Percentiles rank a stretch among this genome's conserved stretches.
Evolutionary conservation across 495 filamentous ascomycete species (phyloP).

Genomic region (Penicillium tannophilum): DNA sequence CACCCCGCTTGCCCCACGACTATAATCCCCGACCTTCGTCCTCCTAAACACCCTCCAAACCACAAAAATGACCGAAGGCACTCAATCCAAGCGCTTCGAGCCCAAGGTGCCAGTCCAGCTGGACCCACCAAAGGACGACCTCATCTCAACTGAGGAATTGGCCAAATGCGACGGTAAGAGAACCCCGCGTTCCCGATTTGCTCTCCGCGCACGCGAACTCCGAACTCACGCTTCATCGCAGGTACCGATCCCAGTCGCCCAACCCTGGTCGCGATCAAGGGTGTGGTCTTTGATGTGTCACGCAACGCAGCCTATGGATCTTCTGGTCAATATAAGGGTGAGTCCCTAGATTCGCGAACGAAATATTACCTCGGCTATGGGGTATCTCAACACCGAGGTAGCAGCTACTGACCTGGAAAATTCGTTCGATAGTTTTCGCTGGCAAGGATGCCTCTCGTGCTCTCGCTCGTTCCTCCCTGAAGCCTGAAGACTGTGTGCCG

Average conservation of each 20-base stretch:
- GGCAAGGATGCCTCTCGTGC: constrained; percentile 94
- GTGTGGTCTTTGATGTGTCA: constrained; percentile 90
- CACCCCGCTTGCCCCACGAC: constrained; percentile 24
- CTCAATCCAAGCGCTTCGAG: constrained; percentile 65
- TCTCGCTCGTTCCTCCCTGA: constrained; percentile 81
- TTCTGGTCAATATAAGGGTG: constrained; percentile 84
- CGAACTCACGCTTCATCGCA: constrained; percentile 21
- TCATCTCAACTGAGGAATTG: constrained; percentile 73
- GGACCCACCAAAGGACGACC: constrained; percentile 84
- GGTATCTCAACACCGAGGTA: neutral
- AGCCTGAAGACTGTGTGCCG: constrained; percentile 77
- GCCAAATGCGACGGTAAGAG: constrained; percentile 75
- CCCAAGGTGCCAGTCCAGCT: constrained; percentile 84
- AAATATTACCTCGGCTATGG: neutral
- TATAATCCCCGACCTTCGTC: neutral
- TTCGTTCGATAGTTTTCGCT: constrained; percentile 70
- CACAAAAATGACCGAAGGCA: constrained; percentile 37
- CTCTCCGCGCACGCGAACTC: neutral
- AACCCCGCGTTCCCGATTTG: constrained; percentile 3
- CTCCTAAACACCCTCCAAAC: constrained; percentile 11
- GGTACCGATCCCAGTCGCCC: constrained; percentile 66
- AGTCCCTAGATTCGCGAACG: constrained; percentile 15
- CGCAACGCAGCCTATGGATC: constrained; percentile 83
- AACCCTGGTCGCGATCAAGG: constrained; percentile 94
- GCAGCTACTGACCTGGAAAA: constrained; percentile 16